Evolutionary conservation across 768 basidiomycete species (phyloP).

Genomic region (Hortiboletus flavorubellus): DNA sequence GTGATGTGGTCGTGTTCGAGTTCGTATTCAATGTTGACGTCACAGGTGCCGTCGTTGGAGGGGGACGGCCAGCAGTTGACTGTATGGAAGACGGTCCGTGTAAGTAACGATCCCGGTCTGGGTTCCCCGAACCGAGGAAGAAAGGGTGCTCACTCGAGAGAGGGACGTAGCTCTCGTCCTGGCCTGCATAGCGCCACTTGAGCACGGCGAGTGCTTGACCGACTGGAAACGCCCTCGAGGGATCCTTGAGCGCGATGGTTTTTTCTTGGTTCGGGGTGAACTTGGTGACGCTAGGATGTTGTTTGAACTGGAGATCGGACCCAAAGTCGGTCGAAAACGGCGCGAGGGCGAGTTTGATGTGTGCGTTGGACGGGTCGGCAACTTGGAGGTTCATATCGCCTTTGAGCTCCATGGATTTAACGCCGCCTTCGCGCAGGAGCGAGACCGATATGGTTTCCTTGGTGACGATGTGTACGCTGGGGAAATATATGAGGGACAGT

Average conservation of each 20-base stretch:
- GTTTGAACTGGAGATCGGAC: conserved; percentile 87
- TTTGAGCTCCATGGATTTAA: conserved; percentile 86
- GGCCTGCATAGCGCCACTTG: conserved; percentile 89
- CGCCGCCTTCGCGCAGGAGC: conserved; percentile 85
- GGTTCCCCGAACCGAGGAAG: neutral
- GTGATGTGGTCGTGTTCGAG: conserved; percentile 81
- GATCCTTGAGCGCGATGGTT: conserved; percentile 79
- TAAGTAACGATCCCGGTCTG: neutral
- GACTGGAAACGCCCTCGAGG: conserved; percentile 80
- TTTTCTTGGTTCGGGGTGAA: conserved; percentile 67
- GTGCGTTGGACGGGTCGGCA: conserved; percentile 67
- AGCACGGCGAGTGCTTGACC: conserved; percentile 83
- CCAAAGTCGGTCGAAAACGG: conserved; percentile 56
- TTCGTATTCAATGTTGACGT: conserved; percentile 97
- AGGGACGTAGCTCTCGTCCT: conserved; percentile 89
- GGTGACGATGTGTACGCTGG: conserved; percentile 81
- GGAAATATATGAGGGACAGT: neutral
- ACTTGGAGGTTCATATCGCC: conserved; percentile 94
- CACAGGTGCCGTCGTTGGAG: conserved; percentile 86
- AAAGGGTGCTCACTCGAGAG: conserved; percentile 68
- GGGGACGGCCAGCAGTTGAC: conserved; percentile 98
- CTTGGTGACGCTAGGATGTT: conserved; percentile 93
- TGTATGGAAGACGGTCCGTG: conserved; percentile 25
- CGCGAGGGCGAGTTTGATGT: conserved; percentile 65
- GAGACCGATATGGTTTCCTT: conserved; percentile 81